These are phyloP conservation scores for Talaromyces marneffei DNA, from an alignment of 2,329 filamentous ascomycete genomes.

Conservation along the genomic window DNA sequence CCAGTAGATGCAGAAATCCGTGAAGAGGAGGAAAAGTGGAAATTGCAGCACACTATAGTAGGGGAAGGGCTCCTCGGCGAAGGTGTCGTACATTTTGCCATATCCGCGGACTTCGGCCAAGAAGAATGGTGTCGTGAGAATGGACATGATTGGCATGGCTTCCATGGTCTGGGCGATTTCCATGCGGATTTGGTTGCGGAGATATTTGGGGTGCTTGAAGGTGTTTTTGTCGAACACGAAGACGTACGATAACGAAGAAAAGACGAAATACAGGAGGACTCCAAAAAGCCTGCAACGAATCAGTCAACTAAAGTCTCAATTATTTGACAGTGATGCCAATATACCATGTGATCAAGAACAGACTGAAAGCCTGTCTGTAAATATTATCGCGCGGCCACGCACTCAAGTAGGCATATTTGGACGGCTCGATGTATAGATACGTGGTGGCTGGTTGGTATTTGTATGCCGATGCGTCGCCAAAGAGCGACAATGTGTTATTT, in stretches of 20 bases:
- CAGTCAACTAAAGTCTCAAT: not conserved
- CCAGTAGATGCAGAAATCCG: constrained; percentile 86
- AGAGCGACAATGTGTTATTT: constrained; percentile 53
- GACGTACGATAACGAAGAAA: constrained; percentile 74
- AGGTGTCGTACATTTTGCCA: constrained; percentile 79
- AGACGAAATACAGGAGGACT: constrained; percentile 74
- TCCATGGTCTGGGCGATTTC: constrained; percentile 76
- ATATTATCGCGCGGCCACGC: constrained; percentile 71
- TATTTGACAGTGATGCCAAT: not conserved
- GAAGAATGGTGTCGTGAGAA: constrained; percentile 77
- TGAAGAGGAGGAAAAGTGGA: constrained; percentile 80
- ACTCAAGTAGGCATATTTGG: constrained; percentile 72
- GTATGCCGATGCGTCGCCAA: constrained; percentile 42
- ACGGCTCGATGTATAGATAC: constrained; percentile 64
- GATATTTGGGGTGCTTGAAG: constrained; percentile 84
- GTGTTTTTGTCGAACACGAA: constrained; percentile 90
- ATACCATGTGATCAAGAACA: constrained; percentile 84
- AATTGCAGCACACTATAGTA: constrained; percentile 81
- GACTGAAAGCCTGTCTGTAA: constrained; percentile 64
- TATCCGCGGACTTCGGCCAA: constrained; percentile 76
- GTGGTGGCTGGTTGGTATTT: constrained; percentile 65
- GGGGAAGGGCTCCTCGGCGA: constrained; percentile 64
- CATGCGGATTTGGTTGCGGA: constrained; percentile 83
- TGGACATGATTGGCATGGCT: constrained; percentile 74
- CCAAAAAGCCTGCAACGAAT: constrained; percentile 67